Conservation (phyloP, 805 yeast species). For the Lipomyces chichibuensis region DNA sequence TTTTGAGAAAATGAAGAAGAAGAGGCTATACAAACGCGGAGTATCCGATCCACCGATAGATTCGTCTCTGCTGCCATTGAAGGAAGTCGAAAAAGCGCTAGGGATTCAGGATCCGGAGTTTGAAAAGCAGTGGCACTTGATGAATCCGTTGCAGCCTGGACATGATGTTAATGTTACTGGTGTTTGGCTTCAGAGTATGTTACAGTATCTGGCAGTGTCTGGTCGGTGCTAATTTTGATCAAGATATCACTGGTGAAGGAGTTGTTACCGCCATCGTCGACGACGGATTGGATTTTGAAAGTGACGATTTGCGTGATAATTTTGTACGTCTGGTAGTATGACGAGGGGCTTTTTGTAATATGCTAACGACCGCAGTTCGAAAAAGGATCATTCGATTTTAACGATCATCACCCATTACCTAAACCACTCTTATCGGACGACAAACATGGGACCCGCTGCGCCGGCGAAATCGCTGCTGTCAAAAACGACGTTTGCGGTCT, state of each 20-base stretch:
- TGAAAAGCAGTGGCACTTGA: slow-evolving; percentile 85
- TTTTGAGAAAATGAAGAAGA: slow-evolving; percentile 20
- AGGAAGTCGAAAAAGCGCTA: slow-evolving; percentile 50
- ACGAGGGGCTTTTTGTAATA: background rate
- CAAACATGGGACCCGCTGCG: slow-evolving; percentile 95
- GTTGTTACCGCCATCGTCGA: slow-evolving; percentile 87
- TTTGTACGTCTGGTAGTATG: slow-evolving; percentile 46
- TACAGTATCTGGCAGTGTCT: background rate
- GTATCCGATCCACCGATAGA: slow-evolving; percentile 43
- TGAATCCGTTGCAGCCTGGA: slow-evolving; percentile 72
- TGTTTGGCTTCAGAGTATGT: slow-evolving; percentile 68
- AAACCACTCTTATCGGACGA: slow-evolving; percentile 80
- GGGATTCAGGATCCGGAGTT: slow-evolving; percentile 83
- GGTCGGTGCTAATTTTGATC: background rate
- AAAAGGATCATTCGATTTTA: slow-evolving; percentile 93
- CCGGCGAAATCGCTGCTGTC: slow-evolving; percentile 93
- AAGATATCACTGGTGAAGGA: slow-evolving; percentile 73
- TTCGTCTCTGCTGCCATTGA: slow-evolving; percentile 54
- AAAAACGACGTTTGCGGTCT: slow-evolving; percentile 87
- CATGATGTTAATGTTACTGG: slow-evolving; percentile 85
- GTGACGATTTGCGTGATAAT: slow-evolving; percentile 69
- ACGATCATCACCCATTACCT: slow-evolving; percentile 73
- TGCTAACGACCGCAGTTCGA: slow-evolving; percentile 36
- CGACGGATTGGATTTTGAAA: slow-evolving; percentile 88
- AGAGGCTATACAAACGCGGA: slow-evolving; percentile 22